A percentile compares a stretch with the other conserved stretches of the same genome.
phyloP scores from a whole-genome alignment of 140 eudicot genomes.

The Anethum foeniculum region DNA sequence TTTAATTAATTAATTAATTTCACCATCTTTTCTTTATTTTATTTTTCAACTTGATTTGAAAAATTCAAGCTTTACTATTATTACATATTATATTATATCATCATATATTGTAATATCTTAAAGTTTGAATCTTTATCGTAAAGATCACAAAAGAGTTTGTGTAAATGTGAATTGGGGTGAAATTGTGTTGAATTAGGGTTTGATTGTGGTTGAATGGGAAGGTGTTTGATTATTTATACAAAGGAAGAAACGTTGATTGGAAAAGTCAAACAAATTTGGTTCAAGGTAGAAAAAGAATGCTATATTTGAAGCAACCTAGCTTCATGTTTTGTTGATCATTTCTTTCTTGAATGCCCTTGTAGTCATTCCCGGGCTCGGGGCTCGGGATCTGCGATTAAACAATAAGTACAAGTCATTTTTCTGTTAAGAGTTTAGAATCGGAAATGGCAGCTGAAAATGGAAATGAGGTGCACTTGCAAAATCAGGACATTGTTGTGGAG shows the following conservation, averaged over 20 bases:
- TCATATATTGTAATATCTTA: background rate
- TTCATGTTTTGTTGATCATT: slow-evolving; percentile 15
- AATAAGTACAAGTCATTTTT: background rate
- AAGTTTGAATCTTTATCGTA: background rate
- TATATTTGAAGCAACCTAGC: slow-evolving; percentile 54
- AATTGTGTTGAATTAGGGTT: background rate
- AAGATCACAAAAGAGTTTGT: background rate
- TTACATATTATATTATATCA: background rate
- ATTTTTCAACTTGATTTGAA: background rate
- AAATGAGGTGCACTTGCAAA: slow-evolving; percentile 3
- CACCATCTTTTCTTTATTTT: background rate
- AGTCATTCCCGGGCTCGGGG: slow-evolving; percentile 45
- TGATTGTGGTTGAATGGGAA: slow-evolving; percentile 10
- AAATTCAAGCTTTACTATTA: background rate
- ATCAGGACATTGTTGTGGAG: background rate
- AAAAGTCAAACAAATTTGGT: background rate
- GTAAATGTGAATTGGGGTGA: background rate
- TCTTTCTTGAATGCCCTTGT: slow-evolving; percentile 34
- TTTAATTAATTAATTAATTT: background rate
- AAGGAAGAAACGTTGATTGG: slow-evolving; percentile 14
- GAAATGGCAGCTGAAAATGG: slow-evolving; percentile 27
- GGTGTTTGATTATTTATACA: slow-evolving; percentile 20
- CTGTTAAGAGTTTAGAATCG: background rate
- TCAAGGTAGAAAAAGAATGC: slow-evolving; percentile 23
- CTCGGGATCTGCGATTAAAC: slow-evolving; percentile 12